A percentile compares a stretch with the other conserved stretches of the same genome.
Conservation (phyloP, 176 grass and related monocot species). For the Dactylis glomerata region DNA sequence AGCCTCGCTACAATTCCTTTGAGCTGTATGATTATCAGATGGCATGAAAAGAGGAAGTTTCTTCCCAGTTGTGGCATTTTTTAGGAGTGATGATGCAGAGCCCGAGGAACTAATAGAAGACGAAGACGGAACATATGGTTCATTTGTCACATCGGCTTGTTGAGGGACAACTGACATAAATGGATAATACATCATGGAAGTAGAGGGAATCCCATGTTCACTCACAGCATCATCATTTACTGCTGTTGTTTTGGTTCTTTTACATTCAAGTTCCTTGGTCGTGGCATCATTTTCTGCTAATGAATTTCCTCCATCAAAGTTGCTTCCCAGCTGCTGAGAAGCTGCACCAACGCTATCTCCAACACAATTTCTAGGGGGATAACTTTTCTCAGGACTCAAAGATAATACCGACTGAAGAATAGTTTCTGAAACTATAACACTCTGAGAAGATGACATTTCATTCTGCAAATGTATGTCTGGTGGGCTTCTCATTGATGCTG, state of each 20-base stretch:
- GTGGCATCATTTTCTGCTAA: slow-evolving; percentile 28
- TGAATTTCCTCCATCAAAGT: slow-evolving; percentile 25
- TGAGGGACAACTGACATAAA: slow-evolving; percentile 31
- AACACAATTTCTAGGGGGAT: slow-evolving; percentile 26
- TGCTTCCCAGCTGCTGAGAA: slow-evolving; percentile 27
- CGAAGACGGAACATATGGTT: slow-evolving; percentile 29
- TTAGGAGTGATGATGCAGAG: slow-evolving; percentile 43
- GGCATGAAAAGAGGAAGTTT: slow-evolving; percentile 6
- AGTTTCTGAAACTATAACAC: slow-evolving; percentile 26
- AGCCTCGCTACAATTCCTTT: slow-evolving; percentile 3
- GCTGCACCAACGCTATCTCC: neutral
- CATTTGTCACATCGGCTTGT: slow-evolving; percentile 24
- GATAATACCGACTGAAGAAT: slow-evolving; percentile 30
- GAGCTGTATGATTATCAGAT: slow-evolving; percentile 23
- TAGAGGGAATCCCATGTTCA: slow-evolving; percentile 20
- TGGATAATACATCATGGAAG: slow-evolving; percentile 15
- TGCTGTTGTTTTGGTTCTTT: slow-evolving; percentile 24
- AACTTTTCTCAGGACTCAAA: slow-evolving; percentile 25
- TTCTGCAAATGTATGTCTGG: slow-evolving; percentile 34
- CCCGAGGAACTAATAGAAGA: slow-evolving; percentile 39
- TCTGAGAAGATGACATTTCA: slow-evolving; percentile 40
- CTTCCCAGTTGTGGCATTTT: slow-evolving; percentile 19
- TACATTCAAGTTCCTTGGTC: slow-evolving; percentile 24
- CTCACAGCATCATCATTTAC: slow-evolving; percentile 13
- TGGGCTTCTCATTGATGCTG: neutral